A percentile compares a stretch with the other conserved stretches of the same genome.
phyloP scores from a whole-genome alignment of 371 early-diverging fungal species.

The Saksenaea oblongispora region DNA sequence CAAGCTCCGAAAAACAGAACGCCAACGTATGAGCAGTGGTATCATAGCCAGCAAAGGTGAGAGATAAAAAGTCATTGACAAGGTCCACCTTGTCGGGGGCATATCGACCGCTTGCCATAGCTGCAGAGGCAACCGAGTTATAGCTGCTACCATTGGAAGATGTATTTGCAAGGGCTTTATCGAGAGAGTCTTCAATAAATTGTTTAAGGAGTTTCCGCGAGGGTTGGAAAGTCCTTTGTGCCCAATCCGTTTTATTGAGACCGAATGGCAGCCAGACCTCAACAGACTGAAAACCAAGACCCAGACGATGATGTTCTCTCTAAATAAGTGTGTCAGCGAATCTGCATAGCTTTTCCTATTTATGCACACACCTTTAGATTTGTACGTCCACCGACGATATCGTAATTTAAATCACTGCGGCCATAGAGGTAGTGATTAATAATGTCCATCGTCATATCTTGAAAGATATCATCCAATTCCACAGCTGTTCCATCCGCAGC shows the following conservation, averaged over 20 bases:
- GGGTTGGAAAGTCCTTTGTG: constrained; percentile 31
- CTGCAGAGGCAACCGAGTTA: constrained; percentile 42
- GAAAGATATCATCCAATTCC: constrained; percentile 42
- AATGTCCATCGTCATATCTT: constrained; percentile 50
- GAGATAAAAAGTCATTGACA: constrained; percentile 40
- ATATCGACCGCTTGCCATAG: constrained; percentile 39
- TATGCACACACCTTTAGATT: constrained; percentile 38
- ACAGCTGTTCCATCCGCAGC: constrained; percentile 21
- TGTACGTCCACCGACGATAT: constrained; percentile 35
- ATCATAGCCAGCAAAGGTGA: constrained; percentile 53
- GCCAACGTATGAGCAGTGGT: constrained; percentile 51
- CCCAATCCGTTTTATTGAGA: constrained; percentile 46
- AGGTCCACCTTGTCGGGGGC: constrained; percentile 24
- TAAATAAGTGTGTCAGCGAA: constrained; percentile 1
- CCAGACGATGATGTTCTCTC: constrained; percentile 39
- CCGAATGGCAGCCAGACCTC: constrained; percentile 50
- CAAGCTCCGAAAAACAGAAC: constrained; percentile 48
- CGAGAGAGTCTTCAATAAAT: constrained; percentile 41
- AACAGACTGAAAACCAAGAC: constrained; percentile 47
- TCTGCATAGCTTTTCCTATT: neutral
- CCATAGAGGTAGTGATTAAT: constrained; percentile 55
- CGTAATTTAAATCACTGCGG: constrained; percentile 38
- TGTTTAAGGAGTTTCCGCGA: constrained; percentile 38
- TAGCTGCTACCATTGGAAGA: constrained; percentile 13
- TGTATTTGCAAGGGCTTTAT: constrained; percentile 18